Percentiles rank a stretch among this genome's conserved stretches.
These are phyloP conservation scores for Dactylonectria estremocensis DNA, from an alignment of 2,329 filamentous ascomycete genomes.

Conservation along the genomic window DNA sequence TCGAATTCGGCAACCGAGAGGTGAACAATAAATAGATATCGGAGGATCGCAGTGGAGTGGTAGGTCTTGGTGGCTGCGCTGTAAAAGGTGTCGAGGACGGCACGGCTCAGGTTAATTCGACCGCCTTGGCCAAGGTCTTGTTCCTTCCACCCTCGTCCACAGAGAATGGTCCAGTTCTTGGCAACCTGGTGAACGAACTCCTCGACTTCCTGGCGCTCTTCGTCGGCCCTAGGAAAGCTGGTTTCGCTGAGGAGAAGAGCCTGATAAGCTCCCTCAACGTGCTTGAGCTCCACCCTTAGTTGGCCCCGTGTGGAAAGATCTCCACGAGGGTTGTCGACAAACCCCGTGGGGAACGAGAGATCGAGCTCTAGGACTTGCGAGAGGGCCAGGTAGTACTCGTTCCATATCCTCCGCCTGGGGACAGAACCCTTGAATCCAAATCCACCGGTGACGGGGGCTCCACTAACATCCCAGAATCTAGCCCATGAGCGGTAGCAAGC, in stretches of 20 bases:
- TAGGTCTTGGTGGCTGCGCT: conserved; percentile 93
- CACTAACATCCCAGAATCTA: conserved; percentile 74
- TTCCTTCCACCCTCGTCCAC: conserved; percentile 85
- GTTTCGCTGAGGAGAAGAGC: conserved; percentile 83
- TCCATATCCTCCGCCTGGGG: conserved; percentile 81
- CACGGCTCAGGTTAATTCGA: conserved; percentile 80
- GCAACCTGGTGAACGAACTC: conserved; percentile 85
- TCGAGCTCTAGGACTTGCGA: conserved; percentile 81
- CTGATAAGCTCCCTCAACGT: conserved; percentile 86
- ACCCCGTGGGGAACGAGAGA: conserved; percentile 70
- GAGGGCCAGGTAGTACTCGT: conserved; percentile 85
- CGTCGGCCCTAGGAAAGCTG: conserved; percentile 86
- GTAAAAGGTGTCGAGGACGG: conserved; percentile 90
- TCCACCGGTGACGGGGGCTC: conserved; percentile 65
- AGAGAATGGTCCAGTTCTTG: conserved; percentile 87
- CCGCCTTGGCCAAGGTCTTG: conserved; percentile 86
- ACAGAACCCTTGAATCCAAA: conserved; percentile 72
- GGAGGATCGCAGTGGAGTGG: conserved; percentile 90
- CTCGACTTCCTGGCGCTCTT: conserved; percentile 85
- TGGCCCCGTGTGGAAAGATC: conserved; percentile 72
- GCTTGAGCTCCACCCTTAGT: conserved; percentile 83
- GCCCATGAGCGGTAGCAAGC: conserved; percentile 78
- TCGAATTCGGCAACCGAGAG: conserved; percentile 92
- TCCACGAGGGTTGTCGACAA: conserved; percentile 57
- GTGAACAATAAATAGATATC: conserved; percentile 90